These are phyloP conservation scores for Eucalyptus globulus DNA, from an alignment of 345 rosid species.

Conservation along the genomic window DNA sequence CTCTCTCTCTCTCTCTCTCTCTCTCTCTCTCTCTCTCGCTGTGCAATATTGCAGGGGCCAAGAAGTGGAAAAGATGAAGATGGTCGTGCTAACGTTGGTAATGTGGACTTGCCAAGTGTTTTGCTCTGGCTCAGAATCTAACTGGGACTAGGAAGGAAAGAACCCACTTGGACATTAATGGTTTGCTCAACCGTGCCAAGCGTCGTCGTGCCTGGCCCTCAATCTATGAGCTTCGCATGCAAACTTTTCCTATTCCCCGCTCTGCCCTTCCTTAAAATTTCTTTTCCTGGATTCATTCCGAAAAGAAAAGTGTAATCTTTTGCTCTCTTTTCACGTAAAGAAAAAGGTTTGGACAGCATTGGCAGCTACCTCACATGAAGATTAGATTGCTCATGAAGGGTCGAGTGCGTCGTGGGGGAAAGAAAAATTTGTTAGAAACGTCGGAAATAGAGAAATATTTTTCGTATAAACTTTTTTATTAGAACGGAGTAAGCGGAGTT, in stretches of 20 bases:
- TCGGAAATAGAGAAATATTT: neutral
- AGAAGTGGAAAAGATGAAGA: neutral
- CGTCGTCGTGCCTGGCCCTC: neutral
- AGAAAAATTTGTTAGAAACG: neutral
- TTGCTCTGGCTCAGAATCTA: neutral
- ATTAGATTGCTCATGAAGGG: neutral
- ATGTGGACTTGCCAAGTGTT: neutral
- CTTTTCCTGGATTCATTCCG: neutral
- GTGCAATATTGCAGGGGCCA: neutral
- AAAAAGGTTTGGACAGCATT: neutral
- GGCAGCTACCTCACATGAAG: neutral
- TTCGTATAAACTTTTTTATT: neutral
- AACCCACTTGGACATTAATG: slow-evolving; percentile 1
- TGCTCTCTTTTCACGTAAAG: neutral
- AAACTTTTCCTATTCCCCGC: slow-evolving; percentile 2
- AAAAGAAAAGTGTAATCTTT: neutral
- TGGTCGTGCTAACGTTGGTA: neutral
- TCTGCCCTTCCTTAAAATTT: neutral
- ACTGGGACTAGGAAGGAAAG: neutral
- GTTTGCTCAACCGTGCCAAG: slow-evolving; percentile 15
- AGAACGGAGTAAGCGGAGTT: neutral
- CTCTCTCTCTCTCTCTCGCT: neutral
- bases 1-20: neutral
- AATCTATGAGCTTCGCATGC: slow-evolving; percentile 13
- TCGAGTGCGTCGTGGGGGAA: neutral